phyloP scores from a whole-genome alignment of 768 basidiomycete species.

The Xerocomus spinulosus region DNA sequence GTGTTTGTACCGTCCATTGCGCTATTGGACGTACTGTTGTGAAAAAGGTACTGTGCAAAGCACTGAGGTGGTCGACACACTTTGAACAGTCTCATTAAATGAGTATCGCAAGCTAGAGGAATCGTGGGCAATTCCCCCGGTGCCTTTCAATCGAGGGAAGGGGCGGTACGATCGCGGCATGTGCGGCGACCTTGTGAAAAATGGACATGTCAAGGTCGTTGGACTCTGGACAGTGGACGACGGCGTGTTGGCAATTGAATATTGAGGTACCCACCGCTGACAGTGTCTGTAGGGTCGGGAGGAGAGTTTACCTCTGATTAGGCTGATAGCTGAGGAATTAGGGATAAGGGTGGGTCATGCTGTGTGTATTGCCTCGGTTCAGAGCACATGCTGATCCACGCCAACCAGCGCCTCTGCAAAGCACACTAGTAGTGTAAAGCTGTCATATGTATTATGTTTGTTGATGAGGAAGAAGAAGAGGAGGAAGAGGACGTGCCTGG shows the following conservation, averaged over 20 bases:
- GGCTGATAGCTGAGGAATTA: too few relatives aligned
- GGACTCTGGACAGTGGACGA: background rate
- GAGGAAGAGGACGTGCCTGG: background rate
- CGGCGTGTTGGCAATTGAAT: background rate
- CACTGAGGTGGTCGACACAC: background rate
- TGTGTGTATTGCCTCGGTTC: too few relatives aligned
- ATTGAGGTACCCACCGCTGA: conserved; percentile 4
- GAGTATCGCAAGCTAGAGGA: conserved; percentile 1
- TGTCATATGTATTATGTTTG: too few relatives aligned
- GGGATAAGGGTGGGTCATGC: too few relatives aligned
- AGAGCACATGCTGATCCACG: too few relatives aligned
- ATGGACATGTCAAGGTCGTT: conserved; percentile 1
- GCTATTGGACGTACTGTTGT: conserved; percentile 12
- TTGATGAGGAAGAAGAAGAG: too few relatives aligned
- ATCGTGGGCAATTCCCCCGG: conserved; percentile 12
- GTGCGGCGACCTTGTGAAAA: conserved; percentile 15
- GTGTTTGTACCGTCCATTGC: conserved; percentile 7
- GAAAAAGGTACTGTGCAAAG: conserved; percentile 8
- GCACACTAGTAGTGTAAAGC: too few relatives aligned
- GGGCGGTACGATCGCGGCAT: conserved; percentile 14
- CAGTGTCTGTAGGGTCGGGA: background rate
- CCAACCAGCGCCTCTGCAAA: conserved; percentile 6
- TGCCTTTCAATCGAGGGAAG: conserved; percentile 11
- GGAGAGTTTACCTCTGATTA: too few relatives aligned
- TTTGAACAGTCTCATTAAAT: conserved; percentile 4